Percentiles rank a stretch among this genome's conserved stretches.
Conservation (phyloP, 192 early-diverging fungal species). For the Coemansia sp. region DNA sequence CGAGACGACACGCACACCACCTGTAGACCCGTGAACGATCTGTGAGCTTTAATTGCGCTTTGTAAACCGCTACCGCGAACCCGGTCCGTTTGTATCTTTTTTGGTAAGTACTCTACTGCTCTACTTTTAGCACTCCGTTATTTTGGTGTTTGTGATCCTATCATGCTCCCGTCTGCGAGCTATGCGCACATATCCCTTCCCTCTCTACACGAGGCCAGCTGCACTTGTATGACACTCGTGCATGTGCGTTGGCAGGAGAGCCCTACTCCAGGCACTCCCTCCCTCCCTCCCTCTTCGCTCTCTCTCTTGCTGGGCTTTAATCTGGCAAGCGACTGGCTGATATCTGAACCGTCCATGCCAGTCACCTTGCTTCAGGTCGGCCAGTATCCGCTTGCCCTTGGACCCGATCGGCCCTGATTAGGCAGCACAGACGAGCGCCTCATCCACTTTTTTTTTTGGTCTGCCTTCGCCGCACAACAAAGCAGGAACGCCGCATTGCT, state of each 20-base stretch:
- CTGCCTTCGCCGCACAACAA: background rate
- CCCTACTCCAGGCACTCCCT: background rate
- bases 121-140: background rate
- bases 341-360: background rate
- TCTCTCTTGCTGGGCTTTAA: constrained; percentile 7
- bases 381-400: background rate
- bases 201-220: background rate
- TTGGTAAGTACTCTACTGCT: constrained; percentile 2
- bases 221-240: background rate
- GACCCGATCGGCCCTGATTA: constrained; percentile 5
- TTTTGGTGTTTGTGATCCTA: background rate
- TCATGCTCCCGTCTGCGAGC: background rate
- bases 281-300: background rate
- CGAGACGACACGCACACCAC: background rate
- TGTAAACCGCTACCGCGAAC: background rate
- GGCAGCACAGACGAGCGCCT: background rate
- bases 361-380: background rate
- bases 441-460: background rate
- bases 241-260: background rate
- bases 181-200: background rate
- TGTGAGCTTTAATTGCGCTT: background rate
- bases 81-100: background rate
- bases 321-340: background rate
- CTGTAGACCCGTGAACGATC: background rate
- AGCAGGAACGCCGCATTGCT: background rate